Conservation (phyloP, 1,284 basidiomycete species). For the Puccinia hordei region DNA sequence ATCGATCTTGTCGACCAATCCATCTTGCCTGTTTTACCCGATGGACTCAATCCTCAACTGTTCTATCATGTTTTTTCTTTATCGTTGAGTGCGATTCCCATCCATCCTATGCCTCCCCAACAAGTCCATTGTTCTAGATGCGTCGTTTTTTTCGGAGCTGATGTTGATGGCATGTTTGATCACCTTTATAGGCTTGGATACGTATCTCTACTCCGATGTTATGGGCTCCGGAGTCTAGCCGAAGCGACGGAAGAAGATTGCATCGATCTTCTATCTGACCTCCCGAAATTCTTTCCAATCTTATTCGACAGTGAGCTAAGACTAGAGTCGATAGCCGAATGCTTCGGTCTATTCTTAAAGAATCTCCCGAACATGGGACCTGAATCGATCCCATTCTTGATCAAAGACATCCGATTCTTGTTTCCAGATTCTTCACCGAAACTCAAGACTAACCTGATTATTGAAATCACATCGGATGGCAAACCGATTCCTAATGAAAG, state of each 20-base stretch:
- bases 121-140: neutral
- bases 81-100: slow-evolving; percentile 4
- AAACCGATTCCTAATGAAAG: neutral
- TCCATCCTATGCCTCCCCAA: neutral
- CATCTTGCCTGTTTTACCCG: neutral
- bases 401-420: neutral
- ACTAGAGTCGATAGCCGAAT: slow-evolving; percentile 1
- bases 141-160: too few species aligned
- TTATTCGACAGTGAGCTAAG: neutral
- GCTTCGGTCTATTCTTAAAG: slow-evolving; percentile 7
- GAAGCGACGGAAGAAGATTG: slow-evolving; percentile 11
- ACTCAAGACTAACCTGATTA: neutral
- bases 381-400: slow-evolving; percentile 6
- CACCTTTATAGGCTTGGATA: slow-evolving; percentile 24
- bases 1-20: neutral
- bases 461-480: neutral
- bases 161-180: neutral
- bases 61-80: slow-evolving; percentile 23
- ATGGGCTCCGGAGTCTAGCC: neutral
- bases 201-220: slow-evolving; percentile 18
- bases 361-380: neutral
- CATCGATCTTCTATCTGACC: neutral
- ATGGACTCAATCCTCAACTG: slow-evolving; percentile 1
- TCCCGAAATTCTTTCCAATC: neutral
- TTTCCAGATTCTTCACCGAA: neutral